A percentile compares a stretch with the other conserved stretches of the same genome.
These are phyloP conservation scores for Tripterygium wilfordii DNA, from an alignment of 177 flowering plant genomes.

Conservation along the genomic window DNA sequence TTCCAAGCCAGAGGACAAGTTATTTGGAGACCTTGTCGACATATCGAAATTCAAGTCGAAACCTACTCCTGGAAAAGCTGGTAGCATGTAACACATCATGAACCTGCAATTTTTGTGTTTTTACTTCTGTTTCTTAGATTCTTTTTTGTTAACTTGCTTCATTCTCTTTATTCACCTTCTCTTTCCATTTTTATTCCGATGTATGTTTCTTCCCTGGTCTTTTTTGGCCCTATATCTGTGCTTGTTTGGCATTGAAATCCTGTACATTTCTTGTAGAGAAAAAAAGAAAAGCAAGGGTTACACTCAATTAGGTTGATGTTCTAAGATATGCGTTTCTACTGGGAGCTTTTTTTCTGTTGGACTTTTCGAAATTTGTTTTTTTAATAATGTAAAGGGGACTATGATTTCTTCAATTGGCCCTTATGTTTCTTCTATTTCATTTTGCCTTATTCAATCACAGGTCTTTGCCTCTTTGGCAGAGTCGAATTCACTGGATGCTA, in stretches of 20 bases:
- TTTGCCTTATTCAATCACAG: too few relatives aligned
- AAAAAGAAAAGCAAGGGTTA: slow-evolving; percentile 2
- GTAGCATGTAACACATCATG: slow-evolving; percentile 31
- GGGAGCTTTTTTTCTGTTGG: not conserved
- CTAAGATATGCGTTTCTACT: not conserved
- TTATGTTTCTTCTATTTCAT: too few relatives aligned
- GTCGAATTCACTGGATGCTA: too few relatives aligned
- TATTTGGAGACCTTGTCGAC: slow-evolving; percentile 72
- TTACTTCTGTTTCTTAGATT: slow-evolving; percentile 3
- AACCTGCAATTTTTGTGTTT: not conserved
- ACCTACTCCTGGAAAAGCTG: slow-evolving; percentile 36
- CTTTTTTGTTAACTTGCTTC: not conserved
- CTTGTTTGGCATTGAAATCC: slow-evolving; percentile 13
- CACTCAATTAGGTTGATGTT: slow-evolving; percentile 8
- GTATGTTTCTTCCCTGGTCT: not conserved
- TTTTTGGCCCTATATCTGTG: slow-evolving; percentile 5
- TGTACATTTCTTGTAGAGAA: slow-evolving; percentile 34
- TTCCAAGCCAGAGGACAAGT: slow-evolving; percentile 76
- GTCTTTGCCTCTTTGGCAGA: too few relatives aligned
- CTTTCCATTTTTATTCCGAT: not conserved
- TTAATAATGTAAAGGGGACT: too few relatives aligned
- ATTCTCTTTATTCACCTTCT: slow-evolving; percentile 7
- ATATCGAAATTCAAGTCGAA: slow-evolving; percentile 68
- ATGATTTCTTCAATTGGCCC: too few relatives aligned
- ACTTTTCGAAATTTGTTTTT: too few relatives aligned